Evolutionary conservation across 1,139 yeast genomes (phyloP).

Genomic region (Pichia sp.): DNA sequence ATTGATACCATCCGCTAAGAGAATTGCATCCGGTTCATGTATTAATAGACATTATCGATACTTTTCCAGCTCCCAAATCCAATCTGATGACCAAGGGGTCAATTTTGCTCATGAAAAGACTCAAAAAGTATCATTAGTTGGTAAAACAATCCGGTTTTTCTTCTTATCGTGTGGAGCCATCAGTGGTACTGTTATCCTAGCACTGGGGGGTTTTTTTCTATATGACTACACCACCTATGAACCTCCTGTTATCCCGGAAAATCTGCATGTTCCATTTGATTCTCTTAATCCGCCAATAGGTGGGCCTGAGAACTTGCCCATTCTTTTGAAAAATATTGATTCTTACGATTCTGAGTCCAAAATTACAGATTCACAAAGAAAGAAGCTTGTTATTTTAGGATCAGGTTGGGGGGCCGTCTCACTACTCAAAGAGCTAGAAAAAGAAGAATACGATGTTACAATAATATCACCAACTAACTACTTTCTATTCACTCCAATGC

Average conservation of each 20-base stretch:
- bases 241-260: conserved; percentile 20
- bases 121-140: background rate
- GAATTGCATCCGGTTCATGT: no score
- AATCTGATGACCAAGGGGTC: no score
- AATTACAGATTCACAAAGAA: conserved; percentile 34
- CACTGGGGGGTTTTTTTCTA: conserved; percentile 40
- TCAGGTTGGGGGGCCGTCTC: conserved; percentile 58
- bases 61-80: no score
- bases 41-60: no score
- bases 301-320: conserved; percentile 61
- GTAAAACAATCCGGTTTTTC: conserved; percentile 11
- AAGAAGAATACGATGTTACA: conserved; percentile 47
- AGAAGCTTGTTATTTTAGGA: conserved; percentile 48
- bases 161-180: conserved; percentile 32
- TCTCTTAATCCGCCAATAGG: conserved; percentile 50
- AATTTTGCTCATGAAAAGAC: background rate
- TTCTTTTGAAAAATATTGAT: conserved; percentile 43
- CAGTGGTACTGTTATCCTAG: conserved; percentile 30
- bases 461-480: conserved; percentile 56
- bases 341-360: conserved; percentile 40
- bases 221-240: conserved; percentile 55
- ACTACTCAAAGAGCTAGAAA: conserved; percentile 34
- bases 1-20: no score
- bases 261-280: conserved; percentile 32
- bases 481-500: conserved; percentile 50